phyloP scores from a whole-genome alignment of 2,329 filamentous ascomycete genomes.

The Bipolaris sorokiniana region DNA sequence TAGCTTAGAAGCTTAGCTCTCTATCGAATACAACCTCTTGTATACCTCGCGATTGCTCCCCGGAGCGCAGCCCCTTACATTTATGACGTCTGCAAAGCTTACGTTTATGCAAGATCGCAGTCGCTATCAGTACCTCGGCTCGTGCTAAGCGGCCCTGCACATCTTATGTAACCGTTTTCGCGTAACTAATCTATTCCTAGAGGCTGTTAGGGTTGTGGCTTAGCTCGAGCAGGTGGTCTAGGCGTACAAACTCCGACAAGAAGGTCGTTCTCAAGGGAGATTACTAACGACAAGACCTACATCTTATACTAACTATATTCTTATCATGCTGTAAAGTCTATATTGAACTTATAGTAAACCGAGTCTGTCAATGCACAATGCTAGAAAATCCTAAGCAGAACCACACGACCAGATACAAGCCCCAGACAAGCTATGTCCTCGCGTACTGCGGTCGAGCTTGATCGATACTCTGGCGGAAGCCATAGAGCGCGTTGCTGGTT shows the following conservation, averaged over 20 bases:
- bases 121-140: constrained; percentile 3
- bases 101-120: constrained; percentile 4
- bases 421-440: constrained; percentile 18
- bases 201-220: neutral
- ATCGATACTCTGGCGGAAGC: constrained; percentile 23
- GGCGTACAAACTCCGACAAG: neutral
- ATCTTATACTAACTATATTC: neutral
- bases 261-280: neutral
- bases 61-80: no score
- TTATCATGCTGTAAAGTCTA: neutral
- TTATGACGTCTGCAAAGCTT: neutral
- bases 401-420: constrained; percentile 16
- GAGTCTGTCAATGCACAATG: neutral
- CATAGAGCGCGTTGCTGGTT: constrained; percentile 20
- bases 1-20: no score
- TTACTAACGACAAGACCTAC: neutral
- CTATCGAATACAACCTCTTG: no score
- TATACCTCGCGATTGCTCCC: no score
- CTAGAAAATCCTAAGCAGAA: constrained; percentile 14
- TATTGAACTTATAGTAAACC: neutral
- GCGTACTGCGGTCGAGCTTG: constrained; percentile 8
- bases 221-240: neutral
- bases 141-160: neutral
- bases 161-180: neutral
- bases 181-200: constrained; percentile 6